Percentiles rank a stretch among this genome's conserved stretches.
Evolutionary conservation across 2,329 filamentous ascomycete genomes (phyloP).

Genomic region (Penicillium rolfsii): DNA sequence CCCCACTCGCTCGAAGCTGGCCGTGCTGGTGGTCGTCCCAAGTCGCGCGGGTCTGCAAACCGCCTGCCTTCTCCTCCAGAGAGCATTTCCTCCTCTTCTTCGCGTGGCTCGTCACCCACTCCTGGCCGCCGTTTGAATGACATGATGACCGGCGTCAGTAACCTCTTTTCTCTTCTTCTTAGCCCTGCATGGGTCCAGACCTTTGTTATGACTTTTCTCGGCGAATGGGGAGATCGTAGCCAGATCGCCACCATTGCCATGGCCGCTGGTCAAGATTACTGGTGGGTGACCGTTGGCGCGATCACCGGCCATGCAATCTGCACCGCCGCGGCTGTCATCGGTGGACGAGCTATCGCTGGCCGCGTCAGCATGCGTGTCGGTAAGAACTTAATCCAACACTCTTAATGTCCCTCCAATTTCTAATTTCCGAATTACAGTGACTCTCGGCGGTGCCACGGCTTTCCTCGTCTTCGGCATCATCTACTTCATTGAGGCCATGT

Average conservation of each 20-base stretch:
- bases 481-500: slow-evolving; percentile 81
- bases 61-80: slow-evolving; percentile 79
- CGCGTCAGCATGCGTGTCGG: slow-evolving; percentile 93
- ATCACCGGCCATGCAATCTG: slow-evolving; percentile 85
- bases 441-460: slow-evolving; percentile 83
- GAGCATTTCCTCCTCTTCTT: slow-evolving; percentile 76
- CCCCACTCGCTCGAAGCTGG: slow-evolving; percentile 82
- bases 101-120: slow-evolving; percentile 60
- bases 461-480: slow-evolving; percentile 92
- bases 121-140: slow-evolving; percentile 51
- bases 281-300: slow-evolving; percentile 94
- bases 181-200: slow-evolving; percentile 99
- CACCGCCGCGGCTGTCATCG: slow-evolving; percentile 87
- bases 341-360: slow-evolving; percentile 88
- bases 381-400: slow-evolving; percentile 58
- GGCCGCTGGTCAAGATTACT: slow-evolving; percentile 97
- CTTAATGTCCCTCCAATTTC: slow-evolving; percentile 13
- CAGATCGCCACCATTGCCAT: slow-evolving; percentile 99
- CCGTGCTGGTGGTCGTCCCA: slow-evolving; percentile 62
- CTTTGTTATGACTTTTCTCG: slow-evolving; percentile 97
- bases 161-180: slow-evolving; percentile 82
- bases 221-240: slow-evolving; percentile 96
- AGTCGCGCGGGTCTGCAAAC: slow-evolving; percentile 69
- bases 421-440: slow-evolving; percentile 63
- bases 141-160: slow-evolving; percentile 70